Base-by-base conservation (phyloP, 2,329 filamentous ascomycete species). In the Chaetomium strumarium region DNA sequence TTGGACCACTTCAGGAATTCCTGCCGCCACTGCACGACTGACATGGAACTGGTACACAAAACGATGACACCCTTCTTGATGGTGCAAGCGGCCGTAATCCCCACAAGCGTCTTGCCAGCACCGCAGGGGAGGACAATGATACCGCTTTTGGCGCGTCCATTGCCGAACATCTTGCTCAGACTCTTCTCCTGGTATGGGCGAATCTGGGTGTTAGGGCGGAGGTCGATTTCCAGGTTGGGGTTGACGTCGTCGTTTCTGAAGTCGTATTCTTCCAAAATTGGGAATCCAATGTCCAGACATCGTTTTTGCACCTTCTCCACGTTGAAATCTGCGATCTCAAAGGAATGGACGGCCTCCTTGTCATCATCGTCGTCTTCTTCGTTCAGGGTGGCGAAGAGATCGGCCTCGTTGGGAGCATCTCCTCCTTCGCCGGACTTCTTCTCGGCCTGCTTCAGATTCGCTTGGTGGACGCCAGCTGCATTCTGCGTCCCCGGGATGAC, bases 1-100 rank as follows among this genome's bases (percentile, higher is more conserved):
- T 97, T 97, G 49, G 91, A 96, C 93, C 93, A 99, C 63, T 96
- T 96, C 58, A 97, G 74, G 66, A 99, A 99, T 66, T 99, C 93
- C 55, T 93, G 85, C 55, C 90, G 80, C 93, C 93, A 99, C 68
- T 99, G 93, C 17, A 95, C 86, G 6, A 95, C 93, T 7, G 90
- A 96, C 92, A 99, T 99, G 49, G 90, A 92, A 66, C 90, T 96
- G 2, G 93, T 99, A 72, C 90, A 96, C 17, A 99, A 82, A 8
- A 99, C 90, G 52, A 99, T 92, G 19, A 91, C 84, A 11, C 91
- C 91, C 73, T 97, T 99, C 69, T 95, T 95, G 70, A 99, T 92
- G 4, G 93, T 97, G 70, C 93, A 97, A 17, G 91, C 93, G 39
- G 93, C 93, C 17, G 93, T 97, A 61, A 99, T 96, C n/a, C 93